Base-by-base conservation (phyloP, 1,139 yeast species). In the Protomyces pachydermus region DNA sequence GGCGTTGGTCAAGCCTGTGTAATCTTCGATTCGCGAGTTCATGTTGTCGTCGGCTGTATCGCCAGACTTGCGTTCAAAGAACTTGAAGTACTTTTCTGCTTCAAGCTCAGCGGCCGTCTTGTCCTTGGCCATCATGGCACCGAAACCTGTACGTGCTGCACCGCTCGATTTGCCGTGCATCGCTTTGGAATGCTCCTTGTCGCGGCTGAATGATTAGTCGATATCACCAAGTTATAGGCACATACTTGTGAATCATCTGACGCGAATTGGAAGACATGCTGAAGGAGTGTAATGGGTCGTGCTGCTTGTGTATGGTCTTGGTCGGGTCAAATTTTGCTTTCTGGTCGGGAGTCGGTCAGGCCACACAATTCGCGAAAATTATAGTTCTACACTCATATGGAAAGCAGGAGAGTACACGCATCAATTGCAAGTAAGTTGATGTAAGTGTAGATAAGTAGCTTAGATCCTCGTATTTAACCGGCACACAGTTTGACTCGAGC, bases 1-100 rank as follows among this genome's bases (percentile, higher is more conserved):
- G 74, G 95, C 96, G 76, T 89, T 93, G 66, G 98, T 93, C 72
- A 91, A 83, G 72, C 87, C 85, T 66, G 96, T 88, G 79, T 93
- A 93, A 76, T 89, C 96, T 55, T 81, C 82, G 68, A 89, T 79
- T 77, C 98, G 85, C 71, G 84, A 70, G 62, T 65, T 65, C 69
- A 72, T 71, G 67, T 88, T 95, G 64, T 80, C 80, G 73, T 87
- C 88, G 39, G 89, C 81, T 73, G 88, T 91, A 72, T 90, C 88
- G 60, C 70, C 71, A 39, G 74, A 73, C 67, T 74, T 74, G 67
- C 74, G 72, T 74, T 93, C 97, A 97, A 98, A 93, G 79, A 91
- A 96, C 80, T 89, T 88, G 82, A 93, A 87, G 78, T 93, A 93
- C 66, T 95, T 96, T 69, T 85, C 87, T 69, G 84, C 85, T 57